Conservation (phyloP, 495 filamentous ascomycete genomes). For the Xylaria acuta region DNA sequence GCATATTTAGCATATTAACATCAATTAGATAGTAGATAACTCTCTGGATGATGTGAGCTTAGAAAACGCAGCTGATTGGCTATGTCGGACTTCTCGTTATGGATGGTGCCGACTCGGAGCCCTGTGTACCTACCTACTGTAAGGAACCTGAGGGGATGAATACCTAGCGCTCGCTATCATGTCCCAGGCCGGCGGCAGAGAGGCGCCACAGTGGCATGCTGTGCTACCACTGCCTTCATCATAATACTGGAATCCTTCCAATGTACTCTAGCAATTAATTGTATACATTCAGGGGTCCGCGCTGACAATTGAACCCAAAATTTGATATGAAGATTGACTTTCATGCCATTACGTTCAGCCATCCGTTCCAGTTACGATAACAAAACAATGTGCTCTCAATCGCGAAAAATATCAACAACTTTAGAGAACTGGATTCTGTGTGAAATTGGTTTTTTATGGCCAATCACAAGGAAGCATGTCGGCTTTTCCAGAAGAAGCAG, state of each 20-base stretch:
- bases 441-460: neutral
- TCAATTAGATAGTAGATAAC: neutral
- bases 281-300: neutral
- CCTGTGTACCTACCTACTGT: too few relatives aligned
- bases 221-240: neutral
- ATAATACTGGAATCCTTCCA: too few relatives aligned
- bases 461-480: neutral
- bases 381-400: neutral
- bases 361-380: neutral
- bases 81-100: constrained; percentile 25
- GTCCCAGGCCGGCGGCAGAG: neutral
- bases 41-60: neutral
- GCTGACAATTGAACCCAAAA: neutral
- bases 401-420: neutral
- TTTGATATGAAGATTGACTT: neutral
- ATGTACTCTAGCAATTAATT: neutral
- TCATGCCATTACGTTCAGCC: neutral
- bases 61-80: constrained; percentile 1
- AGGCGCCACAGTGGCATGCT: neutral
- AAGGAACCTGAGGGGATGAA: neutral
- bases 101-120: constrained; percentile 20
- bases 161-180: neutral
- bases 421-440: neutral
- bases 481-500: neutral
- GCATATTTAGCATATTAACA: neutral